phyloP scores from a whole-genome alignment of 2,329 filamentous ascomycete species.

The Pseudogymnoascus sp. region DNA sequence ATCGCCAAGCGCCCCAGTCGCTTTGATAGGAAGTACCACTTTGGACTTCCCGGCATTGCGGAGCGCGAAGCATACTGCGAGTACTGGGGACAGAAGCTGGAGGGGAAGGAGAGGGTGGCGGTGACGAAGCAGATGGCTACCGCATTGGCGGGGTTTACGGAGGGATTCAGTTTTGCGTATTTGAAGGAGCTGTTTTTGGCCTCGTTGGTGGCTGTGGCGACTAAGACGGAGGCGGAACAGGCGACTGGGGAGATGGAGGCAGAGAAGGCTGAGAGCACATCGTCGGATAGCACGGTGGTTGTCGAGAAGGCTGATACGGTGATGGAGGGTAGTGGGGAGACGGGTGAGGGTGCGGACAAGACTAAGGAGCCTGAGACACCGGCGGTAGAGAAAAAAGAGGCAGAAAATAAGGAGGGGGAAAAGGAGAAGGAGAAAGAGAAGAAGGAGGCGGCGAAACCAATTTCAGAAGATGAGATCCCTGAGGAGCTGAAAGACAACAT shows the following conservation, averaged over 20 bases:
- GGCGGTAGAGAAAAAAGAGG: neutral
- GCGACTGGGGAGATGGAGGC: constrained; percentile 16
- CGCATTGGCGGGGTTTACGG: constrained; percentile 53
- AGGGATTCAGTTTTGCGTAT: constrained; percentile 61
- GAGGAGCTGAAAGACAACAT: neutral
- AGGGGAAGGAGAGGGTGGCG: constrained; percentile 47
- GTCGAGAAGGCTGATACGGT: neutral
- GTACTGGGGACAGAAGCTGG: constrained; percentile 53
- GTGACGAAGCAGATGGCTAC: constrained; percentile 51
- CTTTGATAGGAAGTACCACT: constrained; percentile 60
- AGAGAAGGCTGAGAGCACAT: constrained; percentile 14
- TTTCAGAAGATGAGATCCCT: neutral
- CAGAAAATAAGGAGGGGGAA: too few relatives aligned
- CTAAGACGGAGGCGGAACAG: constrained; percentile 14
- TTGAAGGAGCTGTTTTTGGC: constrained; percentile 63
- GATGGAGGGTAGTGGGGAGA: neutral
- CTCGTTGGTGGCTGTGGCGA: constrained; percentile 47
- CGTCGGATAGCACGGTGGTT: neutral
- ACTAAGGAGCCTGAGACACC: neutral
- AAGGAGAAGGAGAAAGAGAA: neutral
- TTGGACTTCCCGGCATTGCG: constrained; percentile 46
- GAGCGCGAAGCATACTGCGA: constrained; percentile 52
- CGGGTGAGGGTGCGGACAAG: neutral
- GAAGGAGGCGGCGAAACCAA: neutral
- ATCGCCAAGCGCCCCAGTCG: constrained; percentile 57